Evolutionary conservation across 164 flowering plant genomes (phyloP).

Genomic region (Hamamelis virginiana): DNA sequence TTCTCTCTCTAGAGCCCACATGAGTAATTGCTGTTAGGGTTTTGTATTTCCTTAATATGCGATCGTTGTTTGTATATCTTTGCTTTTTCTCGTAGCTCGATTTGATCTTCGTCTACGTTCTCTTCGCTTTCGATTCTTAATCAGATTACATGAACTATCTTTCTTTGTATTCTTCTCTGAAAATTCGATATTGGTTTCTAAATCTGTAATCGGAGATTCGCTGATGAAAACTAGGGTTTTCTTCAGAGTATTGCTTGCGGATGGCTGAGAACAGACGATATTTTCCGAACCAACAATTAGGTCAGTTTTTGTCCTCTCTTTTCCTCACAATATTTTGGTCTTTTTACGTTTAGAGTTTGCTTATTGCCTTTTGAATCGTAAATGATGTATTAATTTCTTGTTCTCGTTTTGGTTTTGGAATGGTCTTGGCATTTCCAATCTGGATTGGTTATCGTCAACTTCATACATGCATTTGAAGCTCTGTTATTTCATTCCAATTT

Average conservation of each 20-base stretch:
- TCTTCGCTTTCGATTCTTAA: no score
- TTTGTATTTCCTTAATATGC: no score
- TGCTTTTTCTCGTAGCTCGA: no score
- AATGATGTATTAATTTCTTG: no score
- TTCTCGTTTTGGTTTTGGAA: not conserved
- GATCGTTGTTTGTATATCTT: no score
- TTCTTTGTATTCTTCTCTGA: no score
- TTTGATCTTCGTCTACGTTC: no score
- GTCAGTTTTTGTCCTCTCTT: slow-evolving; percentile 20
- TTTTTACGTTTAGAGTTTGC: not conserved
- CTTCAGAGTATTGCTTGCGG: slow-evolving; percentile 9
- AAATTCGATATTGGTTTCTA: not conserved
- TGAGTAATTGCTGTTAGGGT: no score
- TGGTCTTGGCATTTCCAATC: not conserved
- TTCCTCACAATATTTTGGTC: not conserved
- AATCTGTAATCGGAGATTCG: not conserved
- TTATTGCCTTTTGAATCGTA: no score
- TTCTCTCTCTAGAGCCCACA: no score
- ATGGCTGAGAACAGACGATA: slow-evolving; percentile 54
- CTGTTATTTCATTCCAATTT: not conserved
- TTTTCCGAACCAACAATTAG: slow-evolving; percentile 35
- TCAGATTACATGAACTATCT: not conserved
- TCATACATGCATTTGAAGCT: not conserved
- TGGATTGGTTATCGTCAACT: not conserved
- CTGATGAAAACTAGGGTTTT: slow-evolving; percentile 23